Base-by-base conservation (phyloP, 305 asterid genomes). In the Fraxinus greggii region DNA sequence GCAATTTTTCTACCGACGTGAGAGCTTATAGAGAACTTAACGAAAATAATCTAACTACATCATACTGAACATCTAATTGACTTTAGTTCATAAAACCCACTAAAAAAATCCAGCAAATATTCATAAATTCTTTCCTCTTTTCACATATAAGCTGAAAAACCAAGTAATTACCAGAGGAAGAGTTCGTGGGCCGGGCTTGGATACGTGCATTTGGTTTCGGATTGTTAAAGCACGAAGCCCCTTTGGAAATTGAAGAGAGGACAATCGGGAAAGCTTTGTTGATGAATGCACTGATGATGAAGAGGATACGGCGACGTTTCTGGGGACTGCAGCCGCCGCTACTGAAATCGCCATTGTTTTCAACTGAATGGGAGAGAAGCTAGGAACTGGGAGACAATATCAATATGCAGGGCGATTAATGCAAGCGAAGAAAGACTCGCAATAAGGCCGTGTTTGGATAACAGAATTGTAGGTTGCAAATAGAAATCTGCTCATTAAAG, bases 341-440 rank as follows among this genome's bases (percentile, higher is more conserved):
- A 78, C 67, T 29, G 95, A 90, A 84, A 91, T 87, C 87, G 97
- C 94, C 98, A 94, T 91, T 83, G 32, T 61, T 82, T 5, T 5
- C 13, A 4, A 8, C 28, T 3, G 38, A 67, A 67, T 26, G 36
- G 26, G 75, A 70, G 75, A 70, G 75, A 70, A 8, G 19, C 38
- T 7, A 29, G 1, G 42, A 70, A 32, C 3, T 21, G 15, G 75
- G 79, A 63, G 83, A 74, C 4, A 32, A 76, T 19, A 75, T 67
- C 74, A 28, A 28, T 67, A 10, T 28, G 36, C 74, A 7, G 19
- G 3, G 36, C 74, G 74, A 67, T 67, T 28, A 12, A 7, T 15
- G 15, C 74, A 28, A 67, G 74, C n/a, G 65, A 6, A n/a, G 23
- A n/a, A 10, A n/a, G 24, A n/a, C 24, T 54, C 63, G 63, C 24